Evolutionary conservation across 352 stramenopile genomes (phyloP), one percentile per base, ranked within the genome.

Genomic region (Pythium aristosporum): DNA sequence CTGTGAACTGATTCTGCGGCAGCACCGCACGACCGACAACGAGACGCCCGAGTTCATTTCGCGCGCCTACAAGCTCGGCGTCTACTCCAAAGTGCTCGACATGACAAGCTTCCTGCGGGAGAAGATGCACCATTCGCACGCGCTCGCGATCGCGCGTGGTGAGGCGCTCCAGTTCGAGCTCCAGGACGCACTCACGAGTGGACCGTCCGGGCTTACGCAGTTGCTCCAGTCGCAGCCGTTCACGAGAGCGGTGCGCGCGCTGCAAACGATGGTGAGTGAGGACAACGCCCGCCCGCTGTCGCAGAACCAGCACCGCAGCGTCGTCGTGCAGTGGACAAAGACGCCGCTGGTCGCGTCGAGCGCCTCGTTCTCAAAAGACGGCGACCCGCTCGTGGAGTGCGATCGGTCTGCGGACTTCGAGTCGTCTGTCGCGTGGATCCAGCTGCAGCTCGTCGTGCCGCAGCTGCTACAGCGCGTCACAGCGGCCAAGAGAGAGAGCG

Each of bases 11-110:
- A 87, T 93, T 43, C 41, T 64, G 36, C 65, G 62, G 5, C 65
- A 94, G 36, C 87, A 95, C 61, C 71, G 66, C 8, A 77, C 53
- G 37, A 90, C 82, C 15, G 58, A 58, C 13, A 78, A 72, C 30
- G 87, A 95, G 56, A 94, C 85, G 21, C 83, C 83, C 44, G 87
- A 95, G 63, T 92, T 88, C 63, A 94, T 95, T 60, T 52, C 75
- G 15, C 79, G 83, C 25, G 73, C 87, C 16, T 95, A 95, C 65
- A 82, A 81, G 34, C 72, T 89, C n/a, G 87, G 87, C 34, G 84
- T 94, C 11, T 92, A 89, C 72, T 91, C 84, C 49, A 93, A 93
- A 57, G 87, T 91, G 28, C 46, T 89, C 1, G 87, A 95, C 59
- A 92, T 95, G 85, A 92, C 84, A 25, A 67, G 58, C 16, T 95